phyloP scores from a whole-genome alignment of 148 eudicot species.

The Nyssa sinensis region DNA sequence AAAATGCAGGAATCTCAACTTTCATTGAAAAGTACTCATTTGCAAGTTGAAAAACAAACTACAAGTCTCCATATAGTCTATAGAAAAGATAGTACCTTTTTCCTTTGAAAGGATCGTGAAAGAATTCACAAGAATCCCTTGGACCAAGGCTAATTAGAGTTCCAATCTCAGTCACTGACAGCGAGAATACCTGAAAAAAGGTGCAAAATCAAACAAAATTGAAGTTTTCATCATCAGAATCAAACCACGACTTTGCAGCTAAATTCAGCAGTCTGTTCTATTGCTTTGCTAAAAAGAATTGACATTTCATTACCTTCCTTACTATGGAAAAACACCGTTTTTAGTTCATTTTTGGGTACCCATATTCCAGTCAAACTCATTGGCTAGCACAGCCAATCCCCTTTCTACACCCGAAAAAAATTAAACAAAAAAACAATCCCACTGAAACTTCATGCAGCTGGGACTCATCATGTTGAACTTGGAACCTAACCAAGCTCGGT shows the following conservation, averaged over 20 bases:
- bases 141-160: slow-evolving; percentile 80
- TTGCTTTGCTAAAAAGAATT: too few relatives aligned
- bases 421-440: background rate
- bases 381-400: too few relatives aligned
- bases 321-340: too few relatives aligned
- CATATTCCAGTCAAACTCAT: too few relatives aligned
- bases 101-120: slow-evolving; percentile 89
- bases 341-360: too few relatives aligned
- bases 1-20: background rate
- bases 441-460: background rate
- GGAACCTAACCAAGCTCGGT: background rate
- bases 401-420: background rate
- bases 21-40: background rate
- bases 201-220: slow-evolving; percentile 6
- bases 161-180: slow-evolving; percentile 89
- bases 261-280: too few relatives aligned
- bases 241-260: too few relatives aligned
- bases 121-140: slow-evolving; percentile 83
- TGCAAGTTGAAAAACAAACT: background rate
- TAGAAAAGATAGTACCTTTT: slow-evolving; percentile 85
- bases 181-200: slow-evolving; percentile 77
- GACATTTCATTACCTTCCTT: too few relatives aligned
- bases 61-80: background rate
- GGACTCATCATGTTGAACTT: background rate
- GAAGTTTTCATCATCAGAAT: too few relatives aligned